These are phyloP conservation scores for Bryum argenteum DNA, from an alignment of 225 moss, liverwort and hornwort genomes.

Conservation along the genomic window DNA sequence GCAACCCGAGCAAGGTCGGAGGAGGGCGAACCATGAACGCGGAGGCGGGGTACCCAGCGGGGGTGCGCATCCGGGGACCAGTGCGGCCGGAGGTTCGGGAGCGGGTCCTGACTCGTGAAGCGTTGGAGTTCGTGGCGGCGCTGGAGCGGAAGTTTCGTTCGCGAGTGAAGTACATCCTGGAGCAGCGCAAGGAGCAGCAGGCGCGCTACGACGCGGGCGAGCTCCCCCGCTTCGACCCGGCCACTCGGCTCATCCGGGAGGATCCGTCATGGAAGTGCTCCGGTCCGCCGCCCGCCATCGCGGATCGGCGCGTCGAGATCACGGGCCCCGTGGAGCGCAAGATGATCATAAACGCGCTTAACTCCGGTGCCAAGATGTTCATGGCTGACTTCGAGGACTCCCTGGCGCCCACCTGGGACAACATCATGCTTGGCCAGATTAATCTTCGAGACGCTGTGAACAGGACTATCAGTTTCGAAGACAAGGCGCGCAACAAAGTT, in stretches of 20 bases:
- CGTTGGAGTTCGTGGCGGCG: slow-evolving; percentile 64
- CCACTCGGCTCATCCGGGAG: slow-evolving; percentile 63
- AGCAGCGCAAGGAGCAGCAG: slow-evolving; percentile 75
- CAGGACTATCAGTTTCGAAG: slow-evolving; percentile 58
- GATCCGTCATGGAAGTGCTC: slow-evolving; percentile 58
- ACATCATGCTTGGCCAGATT: slow-evolving; percentile 63
- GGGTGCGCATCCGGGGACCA: slow-evolving; percentile 68
- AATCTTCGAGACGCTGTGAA: slow-evolving; percentile 65
- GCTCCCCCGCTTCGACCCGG: slow-evolving; percentile 71
- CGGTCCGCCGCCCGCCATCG: slow-evolving; percentile 57
- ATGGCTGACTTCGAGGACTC: slow-evolving; percentile 91
- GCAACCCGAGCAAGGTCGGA: slow-evolving; percentile 33
- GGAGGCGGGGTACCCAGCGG: slow-evolving; percentile 46
- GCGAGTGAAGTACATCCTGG: slow-evolving; percentile 64
- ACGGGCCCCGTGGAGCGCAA: slow-evolving; percentile 85
- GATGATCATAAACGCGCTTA: slow-evolving; percentile 88
- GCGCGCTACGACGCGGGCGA: slow-evolving; percentile 71
- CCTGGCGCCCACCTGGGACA: slow-evolving; percentile 79
- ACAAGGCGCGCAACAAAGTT: slow-evolving; percentile 59
- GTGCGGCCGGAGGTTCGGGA: slow-evolving; percentile 45
- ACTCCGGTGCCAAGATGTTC: slow-evolving; percentile 84
- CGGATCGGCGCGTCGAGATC: slow-evolving; percentile 78
- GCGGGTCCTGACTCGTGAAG: slow-evolving; percentile 53
- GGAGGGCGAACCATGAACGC: slow-evolving; percentile 20
- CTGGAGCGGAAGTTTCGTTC: slow-evolving; percentile 76